A percentile compares a stretch with the other conserved stretches of the same genome.
Conservation (phyloP, 2,329 filamentous ascomycete species). For the Trichoderma asperellum region DNA sequence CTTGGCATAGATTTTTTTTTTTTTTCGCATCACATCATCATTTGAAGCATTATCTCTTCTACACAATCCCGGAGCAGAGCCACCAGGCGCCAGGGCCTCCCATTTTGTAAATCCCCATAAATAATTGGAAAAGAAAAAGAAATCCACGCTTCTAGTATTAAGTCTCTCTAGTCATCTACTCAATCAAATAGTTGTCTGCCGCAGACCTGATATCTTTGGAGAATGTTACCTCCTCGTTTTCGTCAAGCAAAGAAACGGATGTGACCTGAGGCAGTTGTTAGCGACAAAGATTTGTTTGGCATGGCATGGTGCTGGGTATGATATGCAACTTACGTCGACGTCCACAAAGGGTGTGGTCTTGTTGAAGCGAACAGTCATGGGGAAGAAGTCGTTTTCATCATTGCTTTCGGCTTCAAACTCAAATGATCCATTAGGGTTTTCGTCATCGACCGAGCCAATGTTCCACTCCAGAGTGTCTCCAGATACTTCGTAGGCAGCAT, state of each 20-base stretch:
- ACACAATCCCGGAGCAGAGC: constrained; percentile 32
- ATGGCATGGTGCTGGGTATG: background rate
- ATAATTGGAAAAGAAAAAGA: constrained; percentile 8
- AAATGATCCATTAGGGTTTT: constrained; percentile 83
- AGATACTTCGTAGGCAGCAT: constrained; percentile 90
- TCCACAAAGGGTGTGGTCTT: constrained; percentile 87
- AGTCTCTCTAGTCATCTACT: constrained; percentile 54
- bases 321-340: constrained; percentile 75
- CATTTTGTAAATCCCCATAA: constrained; percentile 31
- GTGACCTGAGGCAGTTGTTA: constrained; percentile 53
- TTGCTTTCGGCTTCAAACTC: constrained; percentile 91
- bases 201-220: constrained; percentile 79
- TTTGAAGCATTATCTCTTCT: constrained; percentile 29
- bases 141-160: constrained; percentile 29
- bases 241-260: constrained; percentile 71
- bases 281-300: constrained; percentile 28
- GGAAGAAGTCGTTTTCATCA: constrained; percentile 96
- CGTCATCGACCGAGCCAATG: constrained; percentile 81
- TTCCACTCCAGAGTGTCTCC: constrained; percentile 94
- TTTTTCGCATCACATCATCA: constrained; percentile 24
- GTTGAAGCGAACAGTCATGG: constrained; percentile 88
- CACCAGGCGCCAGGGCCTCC: constrained; percentile 30
- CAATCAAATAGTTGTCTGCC: constrained; percentile 76
- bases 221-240: constrained; percentile 79
- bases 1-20: background rate